Evolutionary conservation across 2,329 filamentous ascomycete species (phyloP).

Genomic region (Ophiocordyceps camponoti-floridani): DNA sequence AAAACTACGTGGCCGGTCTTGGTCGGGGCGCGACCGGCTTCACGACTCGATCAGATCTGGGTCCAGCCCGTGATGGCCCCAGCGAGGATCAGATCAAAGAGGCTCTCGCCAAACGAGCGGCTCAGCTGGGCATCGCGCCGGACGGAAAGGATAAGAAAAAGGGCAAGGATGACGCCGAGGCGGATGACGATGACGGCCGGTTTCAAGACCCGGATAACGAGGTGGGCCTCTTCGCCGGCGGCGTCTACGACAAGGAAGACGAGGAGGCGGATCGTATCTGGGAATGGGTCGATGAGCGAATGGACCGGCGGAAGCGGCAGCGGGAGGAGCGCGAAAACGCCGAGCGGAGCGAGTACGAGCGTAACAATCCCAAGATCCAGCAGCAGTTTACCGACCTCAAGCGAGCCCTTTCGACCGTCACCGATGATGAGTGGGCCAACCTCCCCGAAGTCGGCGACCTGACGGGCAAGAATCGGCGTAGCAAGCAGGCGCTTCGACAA

Average conservation of each 20-base stretch:
- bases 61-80: conserved; percentile 84
- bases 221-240: conserved; percentile 84
- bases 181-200: conserved; percentile 59
- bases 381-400: conserved; percentile 96
- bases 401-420: conserved; percentile 69
- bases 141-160: conserved; percentile 58
- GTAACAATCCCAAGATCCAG: conserved; percentile 94
- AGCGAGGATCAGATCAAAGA: conserved; percentile 98
- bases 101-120: conserved; percentile 83
- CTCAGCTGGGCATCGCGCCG: conserved; percentile 54
- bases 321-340: conserved; percentile 89
- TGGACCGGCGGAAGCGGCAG: conserved; percentile 78
- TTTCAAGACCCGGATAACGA: conserved; percentile 97
- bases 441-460: conserved; percentile 92
- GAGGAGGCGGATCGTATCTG: conserved; percentile 96
- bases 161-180: conserved; percentile 50
- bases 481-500: conserved; percentile 65
- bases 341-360: conserved; percentile 89
- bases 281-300: conserved; percentile 88
- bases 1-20: conserved; percentile 88
- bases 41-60: conserved; percentile 90
- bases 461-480: conserved; percentile 81
- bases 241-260: conserved; percentile 92
- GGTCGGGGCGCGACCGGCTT: conserved; percentile 96
- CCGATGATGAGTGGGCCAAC: conserved; percentile 92